phyloP scores from a whole-genome alignment of 805 yeast genomes.

The Clavispora fructus region DNA sequence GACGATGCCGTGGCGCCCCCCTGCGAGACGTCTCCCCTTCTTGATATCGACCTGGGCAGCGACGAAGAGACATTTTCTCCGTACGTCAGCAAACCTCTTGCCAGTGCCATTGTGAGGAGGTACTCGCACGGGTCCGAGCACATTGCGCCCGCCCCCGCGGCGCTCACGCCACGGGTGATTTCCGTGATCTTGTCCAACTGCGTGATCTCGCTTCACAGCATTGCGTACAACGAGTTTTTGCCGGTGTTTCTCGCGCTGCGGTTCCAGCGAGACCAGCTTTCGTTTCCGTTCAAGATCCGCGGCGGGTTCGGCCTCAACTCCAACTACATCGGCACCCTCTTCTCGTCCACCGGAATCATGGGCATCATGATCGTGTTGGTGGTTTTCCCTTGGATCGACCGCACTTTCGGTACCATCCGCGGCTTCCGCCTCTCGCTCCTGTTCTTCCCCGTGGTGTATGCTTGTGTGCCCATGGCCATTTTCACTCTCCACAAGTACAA shows the following conservation, averaged over 20 bases:
- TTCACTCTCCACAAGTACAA: constrained; percentile 28
- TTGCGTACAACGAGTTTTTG: constrained; percentile 31
- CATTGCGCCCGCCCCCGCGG: constrained; percentile 1
- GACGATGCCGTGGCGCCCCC: too few relatives aligned
- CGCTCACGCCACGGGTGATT: constrained; percentile 28
- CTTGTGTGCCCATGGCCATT: constrained; percentile 25
- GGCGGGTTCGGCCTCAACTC: constrained; percentile 35
- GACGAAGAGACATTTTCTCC: constrained; percentile 5
- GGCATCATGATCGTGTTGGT: constrained; percentile 29
- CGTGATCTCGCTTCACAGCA: constrained; percentile 27
- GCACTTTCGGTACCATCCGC: constrained; percentile 24
- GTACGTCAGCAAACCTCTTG: constrained; percentile 4
- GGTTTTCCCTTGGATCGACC: constrained; percentile 30
- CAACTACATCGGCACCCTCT: constrained; percentile 29
- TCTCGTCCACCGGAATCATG: constrained; percentile 32
- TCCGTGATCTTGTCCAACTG: constrained; percentile 30
- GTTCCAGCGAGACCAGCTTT: constrained; percentile 19
- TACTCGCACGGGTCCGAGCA: constrained; percentile 10
- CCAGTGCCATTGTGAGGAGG: constrained; percentile 12
- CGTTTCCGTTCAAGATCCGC: constrained; percentile 30
- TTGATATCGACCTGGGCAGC: neutral
- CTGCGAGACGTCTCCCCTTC: neutral
- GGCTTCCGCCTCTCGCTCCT: constrained; percentile 28
- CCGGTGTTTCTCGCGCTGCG: constrained; percentile 34
- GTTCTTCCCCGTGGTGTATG: constrained; percentile 29